Percentiles rank a stretch among this genome's conserved stretches.
phyloP scores from a whole-genome alignment of 2,329 filamentous ascomycete species.

The Phialocephala sp. region DNA sequence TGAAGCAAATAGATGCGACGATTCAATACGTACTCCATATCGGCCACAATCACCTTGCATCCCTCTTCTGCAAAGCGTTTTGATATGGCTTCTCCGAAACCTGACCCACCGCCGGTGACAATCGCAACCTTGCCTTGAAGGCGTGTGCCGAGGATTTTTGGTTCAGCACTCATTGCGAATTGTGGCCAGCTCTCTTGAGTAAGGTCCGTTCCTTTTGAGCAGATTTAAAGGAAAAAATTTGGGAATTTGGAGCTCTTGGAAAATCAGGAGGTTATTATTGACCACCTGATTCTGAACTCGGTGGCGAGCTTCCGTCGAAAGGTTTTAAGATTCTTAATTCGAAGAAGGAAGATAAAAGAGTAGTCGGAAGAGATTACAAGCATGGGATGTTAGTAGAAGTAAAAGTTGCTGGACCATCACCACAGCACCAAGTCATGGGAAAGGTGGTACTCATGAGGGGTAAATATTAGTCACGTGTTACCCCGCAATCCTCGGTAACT shows the following conservation, averaged over 20 bases:
- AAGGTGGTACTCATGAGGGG: constrained; percentile 18
- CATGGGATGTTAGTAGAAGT: not conserved
- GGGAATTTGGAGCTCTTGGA: not conserved
- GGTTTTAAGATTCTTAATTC: not conserved
- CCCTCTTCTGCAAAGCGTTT: constrained; percentile 65
- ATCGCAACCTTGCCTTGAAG: constrained; percentile 61
- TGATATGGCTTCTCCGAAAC: constrained; percentile 68
- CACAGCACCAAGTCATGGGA: not conserved
- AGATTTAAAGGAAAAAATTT: not conserved
- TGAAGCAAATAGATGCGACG: not conserved
- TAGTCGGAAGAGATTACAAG: not conserved
- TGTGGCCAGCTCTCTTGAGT: constrained; percentile 34
- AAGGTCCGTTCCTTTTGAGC: not conserved
- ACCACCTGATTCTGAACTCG: not conserved
- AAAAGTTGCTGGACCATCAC: not conserved
- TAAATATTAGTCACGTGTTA: constrained; percentile 15
- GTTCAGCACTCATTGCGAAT: constrained; percentile 39
- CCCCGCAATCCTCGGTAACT: not conserved
- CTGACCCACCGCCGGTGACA: constrained; percentile 64
- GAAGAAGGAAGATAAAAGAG: not conserved
- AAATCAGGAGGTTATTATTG: not conserved
- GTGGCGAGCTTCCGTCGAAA: not conserved
- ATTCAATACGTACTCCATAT: constrained; percentile 53
- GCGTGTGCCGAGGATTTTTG: constrained; percentile 40
- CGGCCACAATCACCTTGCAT: constrained; percentile 64